Evolutionary conservation across 2,329 filamentous ascomycete genomes (phyloP), one percentile per base, ranked within the genome.

Genomic region (Fusarium poae): DNA sequence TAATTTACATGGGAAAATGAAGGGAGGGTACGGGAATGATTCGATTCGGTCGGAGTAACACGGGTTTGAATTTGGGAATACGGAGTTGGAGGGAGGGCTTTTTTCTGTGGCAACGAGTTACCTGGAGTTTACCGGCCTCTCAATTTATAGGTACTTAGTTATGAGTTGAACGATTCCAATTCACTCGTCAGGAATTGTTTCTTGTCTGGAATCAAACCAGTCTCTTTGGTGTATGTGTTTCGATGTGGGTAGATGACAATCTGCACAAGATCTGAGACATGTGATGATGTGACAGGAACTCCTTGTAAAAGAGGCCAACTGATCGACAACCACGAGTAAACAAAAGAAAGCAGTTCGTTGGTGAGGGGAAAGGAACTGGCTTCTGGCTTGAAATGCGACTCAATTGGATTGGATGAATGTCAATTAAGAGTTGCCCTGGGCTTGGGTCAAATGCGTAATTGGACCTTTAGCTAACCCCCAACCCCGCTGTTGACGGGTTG

Each of bases 361-460:
- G 54, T 49, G 45, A 37, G 52, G 57, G 42, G 57, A 62, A 37
- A 37, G 25, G 18, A 30, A 45, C 43, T 30, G 43, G 25, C 18
- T 30, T 13, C 43, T 23, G 39, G 25, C 29, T n/a, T 18, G 32
- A 39, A 39, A 29, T 32, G 45, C 37, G 30, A 43, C 23, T 34
- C 21, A n/a, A 65, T 39, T 57, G 51, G 61, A 65, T 65, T 65
- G 60, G 62, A 54, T 43, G 37, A 39, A 29, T 35, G 46, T 45
- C 56, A 62, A 68, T 53, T 69, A 61, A 53, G 61, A 61, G 42
- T 44, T 57, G 62, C 57, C 49, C 55, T 55, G 44, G 49, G 52
- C 49, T 43, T 46, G 49, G 42, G 49, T 12, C 46, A 34, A 37
- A 51, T 65, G 46, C 46, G 56, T 50, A 46, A 50, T 42, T 51